phyloP scores from a whole-genome alignment of 2,329 filamentous ascomycete species.

The Trichoderma guizhouense region DNA sequence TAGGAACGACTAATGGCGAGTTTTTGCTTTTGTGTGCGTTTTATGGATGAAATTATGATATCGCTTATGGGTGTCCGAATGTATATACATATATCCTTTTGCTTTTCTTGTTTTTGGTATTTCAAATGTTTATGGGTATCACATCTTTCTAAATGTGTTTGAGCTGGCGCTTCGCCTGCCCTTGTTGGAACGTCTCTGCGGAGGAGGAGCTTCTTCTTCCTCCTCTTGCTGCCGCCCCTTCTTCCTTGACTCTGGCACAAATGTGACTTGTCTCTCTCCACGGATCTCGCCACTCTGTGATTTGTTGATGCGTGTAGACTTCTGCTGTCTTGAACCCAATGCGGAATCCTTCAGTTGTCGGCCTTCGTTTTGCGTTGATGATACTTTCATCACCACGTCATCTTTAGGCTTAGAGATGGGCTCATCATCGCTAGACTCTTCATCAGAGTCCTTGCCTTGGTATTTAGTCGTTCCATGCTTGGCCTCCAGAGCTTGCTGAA shows the following conservation, averaged over 20 bases:
- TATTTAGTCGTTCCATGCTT: slow-evolving; percentile 37
- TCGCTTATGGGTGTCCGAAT: slow-evolving; percentile 18
- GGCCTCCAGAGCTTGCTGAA: slow-evolving; percentile 33
- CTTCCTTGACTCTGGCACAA: slow-evolving; percentile 59
- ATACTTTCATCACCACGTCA: slow-evolving; percentile 62
- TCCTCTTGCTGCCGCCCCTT: slow-evolving; percentile 38
- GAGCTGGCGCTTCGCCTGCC: slow-evolving; percentile 68
- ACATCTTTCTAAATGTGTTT: slow-evolving; percentile 71
- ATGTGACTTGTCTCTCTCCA: slow-evolving; percentile 68
- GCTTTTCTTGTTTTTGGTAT: slow-evolving; percentile 16
- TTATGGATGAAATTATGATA: slow-evolving; percentile 14
- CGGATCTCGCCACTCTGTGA: slow-evolving; percentile 47
- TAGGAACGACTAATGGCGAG: slow-evolving; percentile 1
- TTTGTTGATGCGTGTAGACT: slow-evolving; percentile 46
- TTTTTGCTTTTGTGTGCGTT: not conserved
- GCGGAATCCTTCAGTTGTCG: slow-evolving; percentile 54
- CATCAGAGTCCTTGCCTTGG: slow-evolving; percentile 41
- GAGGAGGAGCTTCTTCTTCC: slow-evolving; percentile 30
- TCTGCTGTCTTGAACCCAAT: slow-evolving; percentile 55
- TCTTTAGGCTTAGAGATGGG: slow-evolving; percentile 30
- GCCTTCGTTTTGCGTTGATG: slow-evolving; percentile 62
- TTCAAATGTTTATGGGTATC: slow-evolving; percentile 23
- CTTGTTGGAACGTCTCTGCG: slow-evolving; percentile 35
- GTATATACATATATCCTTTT: slow-evolving; percentile 16
- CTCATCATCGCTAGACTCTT: slow-evolving; percentile 40